Conservation (phyloP, 306 rosid species). For the Cercis canadensis region DNA sequence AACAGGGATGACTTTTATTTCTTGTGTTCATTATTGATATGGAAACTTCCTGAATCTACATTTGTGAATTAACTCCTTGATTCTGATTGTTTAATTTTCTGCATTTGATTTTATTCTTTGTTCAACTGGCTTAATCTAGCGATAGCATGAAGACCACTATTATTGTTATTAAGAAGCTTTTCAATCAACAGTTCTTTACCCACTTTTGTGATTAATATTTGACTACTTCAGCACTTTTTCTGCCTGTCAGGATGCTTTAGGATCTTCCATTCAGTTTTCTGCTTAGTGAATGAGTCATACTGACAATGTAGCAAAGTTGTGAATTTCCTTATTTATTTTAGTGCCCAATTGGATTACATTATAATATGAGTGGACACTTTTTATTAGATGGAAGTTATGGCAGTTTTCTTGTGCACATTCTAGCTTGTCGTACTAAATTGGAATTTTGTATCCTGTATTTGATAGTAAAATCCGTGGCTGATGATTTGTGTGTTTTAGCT, state of each 20-base stretch:
- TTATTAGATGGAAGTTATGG: not conserved
- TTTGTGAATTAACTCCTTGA: too few relatives aligned
- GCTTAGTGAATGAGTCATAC: slow-evolving; percentile 9
- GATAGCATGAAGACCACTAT: too few relatives aligned
- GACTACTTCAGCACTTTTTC: slow-evolving; percentile 1
- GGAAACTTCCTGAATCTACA: too few relatives aligned
- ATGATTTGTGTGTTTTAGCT: slow-evolving; percentile 24
- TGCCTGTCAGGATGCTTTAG: slow-evolving; percentile 16
- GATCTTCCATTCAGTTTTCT: slow-evolving; percentile 1
- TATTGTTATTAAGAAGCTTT: too few relatives aligned
- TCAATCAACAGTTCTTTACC: too few relatives aligned
- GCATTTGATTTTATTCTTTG: too few relatives aligned
- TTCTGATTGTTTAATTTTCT: too few relatives aligned
- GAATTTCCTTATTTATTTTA: not conserved
- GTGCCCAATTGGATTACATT: not conserved
- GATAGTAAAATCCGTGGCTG: slow-evolving; percentile 17
- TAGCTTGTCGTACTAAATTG: slow-evolving; percentile 8
- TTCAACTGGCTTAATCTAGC: too few relatives aligned
- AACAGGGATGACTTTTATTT: too few relatives aligned
- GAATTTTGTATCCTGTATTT: slow-evolving; percentile 23
- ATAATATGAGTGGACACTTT: not conserved
- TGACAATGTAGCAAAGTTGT: not conserved
- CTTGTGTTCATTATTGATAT: too few relatives aligned
- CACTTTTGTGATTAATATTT: not conserved
- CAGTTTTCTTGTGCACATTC: too few relatives aligned